Conservation (phyloP, 345 rosid species). For the Populus tremula region DNA sequence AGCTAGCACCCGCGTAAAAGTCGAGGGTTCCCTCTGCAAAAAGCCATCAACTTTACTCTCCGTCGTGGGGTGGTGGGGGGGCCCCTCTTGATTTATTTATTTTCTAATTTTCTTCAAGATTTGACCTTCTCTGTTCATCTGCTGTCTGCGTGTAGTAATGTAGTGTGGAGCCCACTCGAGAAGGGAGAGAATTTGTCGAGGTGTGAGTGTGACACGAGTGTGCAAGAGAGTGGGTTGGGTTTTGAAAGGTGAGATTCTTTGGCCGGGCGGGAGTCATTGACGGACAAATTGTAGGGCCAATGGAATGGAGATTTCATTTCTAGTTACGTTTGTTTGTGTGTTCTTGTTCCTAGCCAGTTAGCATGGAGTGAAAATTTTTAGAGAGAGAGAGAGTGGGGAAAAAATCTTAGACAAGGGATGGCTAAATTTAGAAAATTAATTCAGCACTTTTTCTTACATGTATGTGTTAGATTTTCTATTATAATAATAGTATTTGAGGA, state of each 20-base stretch:
- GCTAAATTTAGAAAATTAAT: too few relatives aligned
- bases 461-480: too few relatives aligned
- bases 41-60: constrained; percentile 18
- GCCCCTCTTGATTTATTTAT: not conserved
- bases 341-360: not conserved
- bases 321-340: not conserved
- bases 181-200: not conserved
- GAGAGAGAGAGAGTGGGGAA: not conserved
- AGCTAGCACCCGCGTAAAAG: constrained; percentile 54
- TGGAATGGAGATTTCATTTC: not conserved
- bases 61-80: not conserved
- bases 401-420: too few relatives aligned
- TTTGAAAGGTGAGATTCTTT: not conserved
- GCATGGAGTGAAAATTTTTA: not conserved
- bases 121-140: not conserved
- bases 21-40: constrained; percentile 44
- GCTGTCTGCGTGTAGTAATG: not conserved
- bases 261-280: not conserved
- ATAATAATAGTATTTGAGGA: too few relatives aligned
- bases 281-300: not conserved
- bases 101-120: not conserved
- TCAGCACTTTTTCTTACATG: too few relatives aligned
- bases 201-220: not conserved
- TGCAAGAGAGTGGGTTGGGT: not conserved
- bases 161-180: too few relatives aligned